A percentile compares a stretch with the other conserved stretches of the same genome.
Conservation (phyloP, 2,329 filamentous ascomycete genomes). For the Trichoderma sp. region DNA sequence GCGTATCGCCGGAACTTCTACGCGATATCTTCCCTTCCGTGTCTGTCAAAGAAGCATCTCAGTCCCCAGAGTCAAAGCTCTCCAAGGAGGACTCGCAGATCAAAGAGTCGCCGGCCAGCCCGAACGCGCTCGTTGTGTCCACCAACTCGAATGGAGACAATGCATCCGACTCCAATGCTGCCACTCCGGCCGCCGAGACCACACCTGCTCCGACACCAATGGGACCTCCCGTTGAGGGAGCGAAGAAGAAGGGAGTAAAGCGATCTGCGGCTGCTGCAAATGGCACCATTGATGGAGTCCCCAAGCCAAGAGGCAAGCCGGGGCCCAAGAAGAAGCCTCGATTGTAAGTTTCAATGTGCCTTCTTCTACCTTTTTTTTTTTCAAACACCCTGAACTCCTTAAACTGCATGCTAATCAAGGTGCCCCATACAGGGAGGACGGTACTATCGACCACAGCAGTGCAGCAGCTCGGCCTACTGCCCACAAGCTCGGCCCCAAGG, state of each 20-base stretch:
- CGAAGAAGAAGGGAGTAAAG: conserved; percentile 78
- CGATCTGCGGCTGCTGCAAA: conserved; percentile 68
- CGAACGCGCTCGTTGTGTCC: conserved; percentile 44
- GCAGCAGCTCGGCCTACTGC: conserved; percentile 53
- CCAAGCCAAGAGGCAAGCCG: conserved; percentile 82
- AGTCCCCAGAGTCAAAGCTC: conserved; percentile 41
- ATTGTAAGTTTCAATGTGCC: conserved; percentile 68
- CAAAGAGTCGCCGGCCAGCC: conserved; percentile 52
- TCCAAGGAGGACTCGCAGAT: conserved; percentile 42
- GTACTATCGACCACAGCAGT: conserved; percentile 62
- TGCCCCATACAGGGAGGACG: conserved; percentile 59
- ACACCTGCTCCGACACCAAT: conserved; percentile 61
- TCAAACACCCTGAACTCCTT: background rate
- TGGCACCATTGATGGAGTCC: conserved; percentile 61
- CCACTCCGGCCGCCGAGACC: conserved; percentile 60
- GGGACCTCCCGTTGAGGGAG: conserved; percentile 63
- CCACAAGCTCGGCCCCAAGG: conserved; percentile 93
- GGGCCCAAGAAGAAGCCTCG: conserved; percentile 96
- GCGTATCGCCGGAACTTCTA: conserved; percentile 55
- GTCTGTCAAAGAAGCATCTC: conserved; percentile 49
- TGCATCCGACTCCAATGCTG: conserved; percentile 62
- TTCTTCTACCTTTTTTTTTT: background rate
- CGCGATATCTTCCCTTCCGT: conserved; percentile 54
- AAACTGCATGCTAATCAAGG: conserved; percentile 2
- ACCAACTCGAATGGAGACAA: conserved; percentile 56